A percentile compares a stretch with the other conserved stretches of the same genome.
Evolutionary conservation across 2,329 filamentous ascomycete genomes (phyloP).

Genomic region (Fusarium sp.): DNA sequence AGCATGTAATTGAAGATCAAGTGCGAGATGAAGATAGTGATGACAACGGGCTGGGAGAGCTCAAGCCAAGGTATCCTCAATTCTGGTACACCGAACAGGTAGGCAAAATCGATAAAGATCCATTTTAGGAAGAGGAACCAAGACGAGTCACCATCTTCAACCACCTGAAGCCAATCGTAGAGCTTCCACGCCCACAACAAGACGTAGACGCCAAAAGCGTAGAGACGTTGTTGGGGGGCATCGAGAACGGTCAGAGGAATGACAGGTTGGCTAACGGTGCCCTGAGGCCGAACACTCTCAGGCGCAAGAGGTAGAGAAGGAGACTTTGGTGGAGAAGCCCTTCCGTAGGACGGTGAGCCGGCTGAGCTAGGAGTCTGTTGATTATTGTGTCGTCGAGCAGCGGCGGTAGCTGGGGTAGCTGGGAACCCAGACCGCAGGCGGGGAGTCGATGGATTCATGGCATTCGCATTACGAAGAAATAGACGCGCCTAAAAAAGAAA

Average conservation of each 20-base stretch:
- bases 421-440: slow-evolving; percentile 86
- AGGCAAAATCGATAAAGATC: slow-evolving; percentile 85
- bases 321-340: slow-evolving; percentile 46
- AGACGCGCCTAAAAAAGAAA: slow-evolving; percentile 26
- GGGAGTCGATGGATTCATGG: slow-evolving; percentile 82
- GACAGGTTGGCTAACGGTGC: slow-evolving; percentile 65
- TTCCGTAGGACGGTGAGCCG: slow-evolving; percentile 46
- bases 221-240: slow-evolving; percentile 90
- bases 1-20: slow-evolving; percentile 82
- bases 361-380: slow-evolving; percentile 49
- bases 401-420: slow-evolving; percentile 71
- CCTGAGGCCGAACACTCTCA: slow-evolving; percentile 49
- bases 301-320: slow-evolving; percentile 60
- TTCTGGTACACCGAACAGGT: slow-evolving; percentile 86
- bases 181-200: slow-evolving; percentile 83
- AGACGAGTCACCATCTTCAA: slow-evolving; percentile 87
- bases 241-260: slow-evolving; percentile 87
- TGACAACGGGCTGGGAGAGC: slow-evolving; percentile 80
- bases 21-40: slow-evolving; percentile 77
- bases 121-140: slow-evolving; percentile 94
- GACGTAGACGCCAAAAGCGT: slow-evolving; percentile 83
- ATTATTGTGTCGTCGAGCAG: slow-evolving; percentile 50
- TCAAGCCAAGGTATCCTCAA: slow-evolving; percentile 97
- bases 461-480: slow-evolving; percentile 73
- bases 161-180: slow-evolving; percentile 83